Base-by-base conservation (phyloP, 2,329 filamentous ascomycete species). In the Scortechinia acanthostroma region DNA sequence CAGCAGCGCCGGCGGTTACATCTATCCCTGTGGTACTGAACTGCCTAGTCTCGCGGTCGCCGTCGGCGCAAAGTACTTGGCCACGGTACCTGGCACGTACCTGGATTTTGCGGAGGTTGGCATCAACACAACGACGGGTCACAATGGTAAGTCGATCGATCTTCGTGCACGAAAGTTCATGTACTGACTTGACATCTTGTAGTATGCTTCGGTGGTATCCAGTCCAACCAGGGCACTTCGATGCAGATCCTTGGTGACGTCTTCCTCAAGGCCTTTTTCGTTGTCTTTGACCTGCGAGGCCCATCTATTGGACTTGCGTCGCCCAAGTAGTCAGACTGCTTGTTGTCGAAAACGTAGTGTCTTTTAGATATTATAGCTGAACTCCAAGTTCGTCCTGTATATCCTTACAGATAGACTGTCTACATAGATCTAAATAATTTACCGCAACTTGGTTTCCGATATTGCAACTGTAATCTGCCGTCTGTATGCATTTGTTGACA, bases 241-340 rank as follows among this genome's bases (percentile, higher is more conserved):
- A 71, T 83, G 50, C 78, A 73, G 46, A 88, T 94, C 56, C 76
- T 91, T 46, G 88, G 88, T 6, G 86, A 91, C 49, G 71, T 86
- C 46, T 88, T 90, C 67, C 73, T 93, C 52, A 93, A 93, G 76
- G 77, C 77, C 46, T 70, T 86, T 50, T 90, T 86, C 57, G 80
- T 84, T 22, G 78, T 88, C 42, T 89, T 88, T 59, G 83, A 89
- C 57, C 6, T 15, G 35, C 6, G 35, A 13, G 35, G 35, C 6
- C 35, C 35, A 13, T 40, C 35, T 17, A 6, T 40, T 10, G 6
- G 10, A 40, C 6, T 40, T 19, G 35, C 35, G 10, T 40, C 17
- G 6, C 10, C 35, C 17, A 19, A 40, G 35, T 30, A 30, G 25
- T 30, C 25, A 30, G 25, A 30, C n/a, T 30, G 25, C 10, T 30